These are phyloP conservation scores for Plicaturopsis crispa DNA, from an alignment of 768 basidiomycete species.

Conservation along the genomic window DNA sequence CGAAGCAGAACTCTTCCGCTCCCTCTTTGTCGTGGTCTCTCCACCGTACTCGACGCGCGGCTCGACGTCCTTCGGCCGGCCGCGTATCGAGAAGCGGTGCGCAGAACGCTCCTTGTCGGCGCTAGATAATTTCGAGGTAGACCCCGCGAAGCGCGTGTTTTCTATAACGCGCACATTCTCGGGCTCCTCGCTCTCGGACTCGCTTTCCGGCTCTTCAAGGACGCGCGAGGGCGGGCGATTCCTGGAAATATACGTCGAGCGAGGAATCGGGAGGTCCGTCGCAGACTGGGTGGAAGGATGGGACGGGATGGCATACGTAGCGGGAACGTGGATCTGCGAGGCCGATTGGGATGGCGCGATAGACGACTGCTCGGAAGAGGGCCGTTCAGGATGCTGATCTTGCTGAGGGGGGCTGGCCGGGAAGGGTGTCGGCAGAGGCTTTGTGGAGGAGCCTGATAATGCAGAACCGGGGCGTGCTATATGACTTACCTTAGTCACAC, in stretches of 20 bases:
- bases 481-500: too few relatives aligned
- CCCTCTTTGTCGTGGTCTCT: conserved; percentile 13
- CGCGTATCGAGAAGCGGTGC: too few relatives aligned
- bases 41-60: conserved; percentile 13
- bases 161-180: conserved; percentile 40
- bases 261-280: conserved; percentile 28
- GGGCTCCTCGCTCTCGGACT: conserved; percentile 21
- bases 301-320: conserved; percentile 10
- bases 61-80: too few relatives aligned
- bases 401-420: too few relatives aligned
- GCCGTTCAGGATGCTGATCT: conserved; percentile 20
- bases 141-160: conserved; percentile 40
- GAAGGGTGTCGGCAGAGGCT: too few relatives aligned
- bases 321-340: conserved; percentile 41
- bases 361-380: conserved; percentile 51
- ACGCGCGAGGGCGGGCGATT: conserved; percentile 19
- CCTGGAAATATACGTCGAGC: conserved; percentile 47
- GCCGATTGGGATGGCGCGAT: conserved; percentile 73
- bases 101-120: too few relatives aligned
- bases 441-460: too few relatives aligned
- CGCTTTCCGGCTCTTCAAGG: conserved; percentile 23
- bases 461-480: too few relatives aligned
- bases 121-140: conserved; percentile 2
- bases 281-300: conserved; percentile 5
- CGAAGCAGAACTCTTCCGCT: conserved; percentile 12